Conservation (phyloP, 495 filamentous ascomycete genomes). For the Talaromyces liani region DNA sequence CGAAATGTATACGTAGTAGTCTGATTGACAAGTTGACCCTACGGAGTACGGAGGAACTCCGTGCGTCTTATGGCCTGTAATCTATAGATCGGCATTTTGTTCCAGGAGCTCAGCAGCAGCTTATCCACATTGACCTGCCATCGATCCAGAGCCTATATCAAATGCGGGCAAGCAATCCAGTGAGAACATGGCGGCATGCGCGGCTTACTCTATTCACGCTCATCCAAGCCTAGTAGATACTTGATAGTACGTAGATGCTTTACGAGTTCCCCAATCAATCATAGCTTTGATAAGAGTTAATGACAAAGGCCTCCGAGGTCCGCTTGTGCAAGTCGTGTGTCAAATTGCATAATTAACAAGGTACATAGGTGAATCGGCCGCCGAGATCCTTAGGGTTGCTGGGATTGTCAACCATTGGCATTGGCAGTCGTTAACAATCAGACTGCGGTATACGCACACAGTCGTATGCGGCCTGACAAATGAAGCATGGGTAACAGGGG, state of each 20-base stretch:
- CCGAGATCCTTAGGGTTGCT: not conserved
- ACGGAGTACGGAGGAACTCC: not conserved
- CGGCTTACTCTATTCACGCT: not conserved
- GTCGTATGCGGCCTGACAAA: not conserved
- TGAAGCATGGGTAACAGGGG: not conserved
- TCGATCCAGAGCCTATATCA: not conserved
- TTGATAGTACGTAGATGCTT: not conserved
- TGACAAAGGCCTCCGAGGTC: not conserved
- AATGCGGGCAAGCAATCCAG: not conserved
- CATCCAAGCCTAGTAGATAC: not conserved
- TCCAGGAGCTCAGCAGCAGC: not conserved
- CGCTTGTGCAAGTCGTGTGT: not conserved
- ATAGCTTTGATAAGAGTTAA: not conserved
- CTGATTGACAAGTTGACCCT: not conserved
- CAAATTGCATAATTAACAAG: not conserved
- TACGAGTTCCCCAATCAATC: not conserved
- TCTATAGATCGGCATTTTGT: not conserved
- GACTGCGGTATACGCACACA: not conserved
- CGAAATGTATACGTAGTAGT: not conserved
- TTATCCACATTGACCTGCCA: not conserved
- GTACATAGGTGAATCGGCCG: not conserved
- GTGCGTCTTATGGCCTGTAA: not conserved
- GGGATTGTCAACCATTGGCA: not conserved
- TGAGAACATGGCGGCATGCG: not conserved
- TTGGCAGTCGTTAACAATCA: not conserved